Percentiles rank a stretch among this genome's conserved stretches.
Conservation (phyloP, 495 filamentous ascomycete species). For the Talaromyces borbonicus region DNA sequence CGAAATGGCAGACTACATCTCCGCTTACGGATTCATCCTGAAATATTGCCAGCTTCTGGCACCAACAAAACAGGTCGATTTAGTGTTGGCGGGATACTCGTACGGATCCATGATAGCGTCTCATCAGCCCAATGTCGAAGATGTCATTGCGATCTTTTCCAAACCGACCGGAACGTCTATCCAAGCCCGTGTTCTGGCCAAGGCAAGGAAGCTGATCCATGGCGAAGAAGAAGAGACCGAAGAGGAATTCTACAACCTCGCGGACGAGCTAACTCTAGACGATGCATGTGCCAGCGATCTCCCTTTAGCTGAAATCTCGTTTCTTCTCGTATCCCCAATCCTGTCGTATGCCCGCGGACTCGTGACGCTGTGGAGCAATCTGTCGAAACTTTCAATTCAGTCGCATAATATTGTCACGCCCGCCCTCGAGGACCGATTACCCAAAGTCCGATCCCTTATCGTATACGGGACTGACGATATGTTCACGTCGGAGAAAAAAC, state of each 20-base stretch:
- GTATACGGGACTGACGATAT: constrained; percentile 72
- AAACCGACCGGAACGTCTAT: constrained; percentile 38
- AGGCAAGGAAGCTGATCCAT: constrained; percentile 50
- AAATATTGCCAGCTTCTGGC: constrained; percentile 50
- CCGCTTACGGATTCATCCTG: constrained; percentile 66
- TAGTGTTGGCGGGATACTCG: constrained; percentile 78
- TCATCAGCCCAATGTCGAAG: constrained; percentile 52
- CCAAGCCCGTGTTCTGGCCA: constrained; percentile 53
- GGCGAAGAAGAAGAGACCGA: background rate
- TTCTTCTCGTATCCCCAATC: constrained; percentile 75
- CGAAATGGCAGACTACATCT: constrained; percentile 72
- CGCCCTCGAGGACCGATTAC: constrained; percentile 42
- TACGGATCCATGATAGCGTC: constrained; percentile 79
- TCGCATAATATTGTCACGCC: constrained; percentile 25
- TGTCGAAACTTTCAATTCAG: constrained; percentile 9
- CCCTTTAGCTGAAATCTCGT: constrained; percentile 36
- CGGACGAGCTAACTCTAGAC: background rate
- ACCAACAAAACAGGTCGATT: constrained; percentile 9
- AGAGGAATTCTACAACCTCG: background rate
- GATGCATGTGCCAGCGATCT: constrained; percentile 8
- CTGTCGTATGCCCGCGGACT: constrained; percentile 52
- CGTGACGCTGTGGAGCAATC: constrained; percentile 36
- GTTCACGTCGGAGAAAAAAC: constrained; percentile 60
- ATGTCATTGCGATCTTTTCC: constrained; percentile 50
- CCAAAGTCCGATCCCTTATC: constrained; percentile 50